phyloP scores from a whole-genome alignment of 768 basidiomycete species.

The Suillus subluteus region DNA sequence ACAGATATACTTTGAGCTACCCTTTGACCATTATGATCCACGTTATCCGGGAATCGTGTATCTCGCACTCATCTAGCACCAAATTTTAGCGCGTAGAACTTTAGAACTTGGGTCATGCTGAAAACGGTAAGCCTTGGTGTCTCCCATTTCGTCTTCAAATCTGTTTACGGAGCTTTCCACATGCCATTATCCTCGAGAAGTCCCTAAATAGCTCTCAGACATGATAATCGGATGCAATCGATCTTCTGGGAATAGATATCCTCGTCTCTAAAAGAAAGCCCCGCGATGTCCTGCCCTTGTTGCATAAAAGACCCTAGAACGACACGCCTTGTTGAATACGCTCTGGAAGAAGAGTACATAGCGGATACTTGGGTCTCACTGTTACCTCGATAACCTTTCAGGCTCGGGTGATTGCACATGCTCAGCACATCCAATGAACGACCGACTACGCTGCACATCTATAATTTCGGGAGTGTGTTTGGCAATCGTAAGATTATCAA shows the following conservation, averaged over 20 bases:
- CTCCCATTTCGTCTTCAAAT: not conserved
- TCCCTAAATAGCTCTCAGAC: conserved; percentile 4
- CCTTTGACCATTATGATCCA: not conserved
- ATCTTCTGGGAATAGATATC: conserved; percentile 5
- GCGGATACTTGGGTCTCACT: not conserved
- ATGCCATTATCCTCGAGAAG: conserved; percentile 3
- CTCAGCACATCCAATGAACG: conserved; percentile 3
- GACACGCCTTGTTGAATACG: not conserved
- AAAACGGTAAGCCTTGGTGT: conserved; percentile 2
- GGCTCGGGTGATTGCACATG: conserved; percentile 9
- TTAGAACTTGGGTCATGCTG: not conserved
- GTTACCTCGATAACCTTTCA: conserved; percentile 2
- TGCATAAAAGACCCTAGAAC: conserved; percentile 12
- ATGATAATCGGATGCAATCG: conserved; percentile 4
- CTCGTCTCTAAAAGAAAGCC: not conserved
- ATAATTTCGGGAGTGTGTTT: conserved; percentile 28
- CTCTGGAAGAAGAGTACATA: not conserved
- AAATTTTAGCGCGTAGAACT: not conserved
- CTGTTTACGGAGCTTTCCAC: not conserved
- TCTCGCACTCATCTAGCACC: not conserved
- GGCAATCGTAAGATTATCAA: conserved; percentile 29
- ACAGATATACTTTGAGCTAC: not conserved
- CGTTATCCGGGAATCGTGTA: not conserved
- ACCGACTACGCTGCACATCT: conserved; percentile 28
- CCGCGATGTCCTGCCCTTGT: conserved; percentile 8